A percentile compares a stretch with the other conserved stretches of the same genome.
These are phyloP conservation scores for Xanthoceras sorbifolium DNA, from an alignment of 345 rosid genomes.

Conservation along the genomic window DNA sequence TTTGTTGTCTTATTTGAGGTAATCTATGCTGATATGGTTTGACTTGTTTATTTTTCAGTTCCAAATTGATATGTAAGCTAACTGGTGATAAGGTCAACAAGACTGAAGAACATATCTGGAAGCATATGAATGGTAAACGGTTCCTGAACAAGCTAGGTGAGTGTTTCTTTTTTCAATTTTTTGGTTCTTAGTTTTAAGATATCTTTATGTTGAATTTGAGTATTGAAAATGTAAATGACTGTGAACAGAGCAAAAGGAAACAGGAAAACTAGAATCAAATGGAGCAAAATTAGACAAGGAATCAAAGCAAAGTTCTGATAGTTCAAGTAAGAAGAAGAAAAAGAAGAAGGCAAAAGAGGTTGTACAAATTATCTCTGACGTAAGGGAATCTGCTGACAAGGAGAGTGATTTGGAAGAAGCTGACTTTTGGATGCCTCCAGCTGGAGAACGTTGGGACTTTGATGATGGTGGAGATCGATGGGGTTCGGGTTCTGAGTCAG, in stretches of 20 bases:
- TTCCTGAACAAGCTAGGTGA: constrained; percentile 85
- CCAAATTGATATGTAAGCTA: constrained; percentile 80
- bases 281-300: constrained; percentile 28
- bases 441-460: constrained; percentile 79
- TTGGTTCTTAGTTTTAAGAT: neutral
- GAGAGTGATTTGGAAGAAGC: constrained; percentile 57
- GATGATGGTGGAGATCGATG: constrained; percentile 66
- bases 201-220: neutral
- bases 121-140: constrained; percentile 77
- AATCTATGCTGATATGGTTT: constrained; percentile 7
- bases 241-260: constrained; percentile 67
- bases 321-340: constrained; percentile 29
- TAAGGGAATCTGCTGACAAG: constrained; percentile 39
- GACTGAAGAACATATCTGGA: constrained; percentile 90
- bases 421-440: constrained; percentile 90
- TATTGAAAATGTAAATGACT: constrained; percentile 12
- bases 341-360: constrained; percentile 38
- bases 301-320: constrained; percentile 23
- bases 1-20: constrained; percentile 2
- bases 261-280: constrained; percentile 33
- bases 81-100: constrained; percentile 88
- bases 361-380: constrained; percentile 47
- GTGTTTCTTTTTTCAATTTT: constrained; percentile 2
- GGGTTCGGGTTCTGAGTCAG: constrained; percentile 64
- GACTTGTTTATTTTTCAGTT: constrained; percentile 43